Evolutionary conservation across 1,284 basidiomycete species (phyloP).

Genomic region (Violaceomyces palustris): DNA sequence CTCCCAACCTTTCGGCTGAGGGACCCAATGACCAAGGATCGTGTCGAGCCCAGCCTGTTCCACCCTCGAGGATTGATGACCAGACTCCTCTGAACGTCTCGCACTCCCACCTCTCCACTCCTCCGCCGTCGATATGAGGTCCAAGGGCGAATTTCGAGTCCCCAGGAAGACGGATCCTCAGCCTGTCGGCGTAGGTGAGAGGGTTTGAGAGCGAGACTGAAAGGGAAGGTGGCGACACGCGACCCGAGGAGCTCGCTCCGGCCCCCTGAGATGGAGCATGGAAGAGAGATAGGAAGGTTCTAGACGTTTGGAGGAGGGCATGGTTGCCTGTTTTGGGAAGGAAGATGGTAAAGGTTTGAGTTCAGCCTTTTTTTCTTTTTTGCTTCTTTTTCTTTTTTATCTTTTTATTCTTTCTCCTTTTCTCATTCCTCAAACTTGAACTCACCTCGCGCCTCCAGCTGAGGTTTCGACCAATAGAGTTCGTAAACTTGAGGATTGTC

Average conservation of each 20-base stretch:
- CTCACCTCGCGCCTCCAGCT: constrained; percentile 22
- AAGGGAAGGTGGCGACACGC: constrained; percentile 1
- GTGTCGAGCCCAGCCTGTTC: constrained; percentile 58
- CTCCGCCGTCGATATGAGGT: constrained; percentile 71
- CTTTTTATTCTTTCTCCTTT: no score
- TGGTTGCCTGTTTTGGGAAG: constrained; percentile 15
- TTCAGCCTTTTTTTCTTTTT: neutral
- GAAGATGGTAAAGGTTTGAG: no score
- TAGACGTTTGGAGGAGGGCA: constrained; percentile 15
- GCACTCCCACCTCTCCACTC: constrained; percentile 75
- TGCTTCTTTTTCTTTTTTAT: no score
- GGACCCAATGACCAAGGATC: constrained; percentile 56
- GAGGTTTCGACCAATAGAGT: constrained; percentile 35
- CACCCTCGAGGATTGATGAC: constrained; percentile 60
- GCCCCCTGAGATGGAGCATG: constrained; percentile 17
- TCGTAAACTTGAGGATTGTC: constrained; percentile 42
- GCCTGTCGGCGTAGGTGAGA: constrained; percentile 69
- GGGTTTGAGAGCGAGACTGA: constrained; percentile 62
- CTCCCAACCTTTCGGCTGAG: constrained; percentile 21
- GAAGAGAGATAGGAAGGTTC: constrained; percentile 29
- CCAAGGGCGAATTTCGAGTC: constrained; percentile 67
- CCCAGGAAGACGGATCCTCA: constrained; percentile 69
- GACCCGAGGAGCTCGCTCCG: neutral
- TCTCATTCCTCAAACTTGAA: neutral
- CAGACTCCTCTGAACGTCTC: constrained; percentile 62